Evolutionary conservation across 106 monocot species (phyloP), one percentile per base, ranked within the genome.

Genomic region (Cymbidium sinense): DNA sequence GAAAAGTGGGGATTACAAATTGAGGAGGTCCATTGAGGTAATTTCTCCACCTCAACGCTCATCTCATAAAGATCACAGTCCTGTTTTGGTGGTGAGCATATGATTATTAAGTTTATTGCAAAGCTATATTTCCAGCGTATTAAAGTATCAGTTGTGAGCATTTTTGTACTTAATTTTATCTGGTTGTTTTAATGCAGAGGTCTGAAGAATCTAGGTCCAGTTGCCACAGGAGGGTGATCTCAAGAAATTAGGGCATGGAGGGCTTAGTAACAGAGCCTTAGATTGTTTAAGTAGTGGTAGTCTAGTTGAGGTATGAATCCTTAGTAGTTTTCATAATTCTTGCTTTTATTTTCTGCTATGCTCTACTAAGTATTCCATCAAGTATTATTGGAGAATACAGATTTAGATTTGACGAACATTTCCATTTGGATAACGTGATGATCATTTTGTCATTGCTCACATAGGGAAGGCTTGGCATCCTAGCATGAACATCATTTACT

Each of bases 51-150:
- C 84, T 61, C 73, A 35, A 23, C 64, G 70, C 8, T 70, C 84
- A 50, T 89, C 84, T 74, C 82, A 86, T 84, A 79, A 83, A 74
- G 86, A 74, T 13, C 86, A 82, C 77, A 82, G 84, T 54, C 86
- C 86, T 73, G 65, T 21, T n/a, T 86, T 86, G n/a, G 84, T 84
- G 25, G 89, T 86, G 50, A 78, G 79, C 74, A 12, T 84, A 27
- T 71, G 9, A 2, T 18, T 5, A 35, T 67, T 23, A 62, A 62
- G 23, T 62, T 21, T 33, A 33, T 30, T 5, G 67, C 31, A 33
- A 28, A 9, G 67, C n/a, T 67, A 21, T 67, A 33, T 67, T 67
- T 67, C 33, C 13, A 67, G 4, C 33, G 17, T 30, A 67, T 47
- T n/a, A 30, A 30, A 67, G 12, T 28, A 67, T 30, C 12, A 67